These are phyloP conservation scores for Aeschynomene evenia DNA, from an alignment of 306 rosid species.

Conservation along the genomic window DNA sequence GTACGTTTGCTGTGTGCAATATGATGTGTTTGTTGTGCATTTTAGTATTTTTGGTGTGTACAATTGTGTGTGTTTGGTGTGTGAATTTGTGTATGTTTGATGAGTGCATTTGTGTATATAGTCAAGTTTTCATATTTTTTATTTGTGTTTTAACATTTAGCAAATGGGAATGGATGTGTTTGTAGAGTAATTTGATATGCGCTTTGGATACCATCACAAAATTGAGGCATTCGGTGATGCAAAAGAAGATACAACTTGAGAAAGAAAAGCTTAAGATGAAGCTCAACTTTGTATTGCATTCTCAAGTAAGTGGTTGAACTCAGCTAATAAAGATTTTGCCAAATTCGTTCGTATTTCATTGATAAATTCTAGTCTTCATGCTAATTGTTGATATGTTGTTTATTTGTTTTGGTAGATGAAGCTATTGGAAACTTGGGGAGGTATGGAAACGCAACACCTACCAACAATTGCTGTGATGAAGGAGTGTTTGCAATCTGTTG, in stretches of 20 bases:
- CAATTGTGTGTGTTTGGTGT: no score
- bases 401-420: conserved; percentile 43
- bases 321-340: background rate
- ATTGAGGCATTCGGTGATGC: conserved; percentile 47
- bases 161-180: background rate
- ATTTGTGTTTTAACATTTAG: background rate
- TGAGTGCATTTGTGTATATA: no score
- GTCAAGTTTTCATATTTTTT: no score
- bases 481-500: conserved; percentile 46
- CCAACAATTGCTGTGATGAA: conserved; percentile 39
- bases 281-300: conserved; percentile 49
- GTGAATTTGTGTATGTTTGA: background rate
- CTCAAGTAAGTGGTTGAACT: conserved; percentile 52
- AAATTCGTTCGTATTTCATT: background rate
- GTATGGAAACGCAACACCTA: conserved; percentile 58
- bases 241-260: conserved; percentile 54
- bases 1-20: no score
- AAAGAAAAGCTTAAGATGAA: conserved; percentile 64
- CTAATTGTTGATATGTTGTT: background rate
- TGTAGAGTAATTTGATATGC: conserved; percentile 40
- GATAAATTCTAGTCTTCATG: background rate
- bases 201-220: conserved; percentile 43
- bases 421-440: conserved; percentile 60
- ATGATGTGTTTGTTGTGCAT: no score
- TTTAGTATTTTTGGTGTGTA: no score